phyloP scores from a whole-genome alignment of 2,329 filamentous ascomycete species.

The Fusarium mangiferae region DNA sequence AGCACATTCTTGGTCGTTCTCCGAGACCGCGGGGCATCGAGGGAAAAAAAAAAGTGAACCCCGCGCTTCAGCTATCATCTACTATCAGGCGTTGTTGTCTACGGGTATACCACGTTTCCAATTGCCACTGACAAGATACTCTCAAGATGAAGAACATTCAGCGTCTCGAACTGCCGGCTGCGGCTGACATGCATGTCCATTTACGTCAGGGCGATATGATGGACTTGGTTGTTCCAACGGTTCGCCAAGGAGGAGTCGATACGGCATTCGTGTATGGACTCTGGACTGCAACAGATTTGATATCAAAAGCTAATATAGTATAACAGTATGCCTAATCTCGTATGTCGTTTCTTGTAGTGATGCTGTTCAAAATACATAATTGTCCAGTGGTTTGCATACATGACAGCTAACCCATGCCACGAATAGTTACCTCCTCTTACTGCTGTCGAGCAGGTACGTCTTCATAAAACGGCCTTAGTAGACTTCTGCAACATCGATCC shows the following conservation, averaged over 20 bases:
- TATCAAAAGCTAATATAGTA: conserved; percentile 32
- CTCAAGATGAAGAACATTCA: conserved; percentile 41
- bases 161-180: conserved; percentile 66
- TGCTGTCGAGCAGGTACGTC: conserved; percentile 31
- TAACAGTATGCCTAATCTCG: conserved; percentile 68
- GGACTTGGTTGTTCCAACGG: conserved; percentile 62
- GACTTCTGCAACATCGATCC: too few relatives aligned
- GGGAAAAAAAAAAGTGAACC: conserved; percentile 32
- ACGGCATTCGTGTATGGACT: conserved; percentile 63
- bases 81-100: neutral
- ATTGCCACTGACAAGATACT: neutral
- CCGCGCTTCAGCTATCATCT: conserved; percentile 17
- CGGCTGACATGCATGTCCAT: conserved; percentile 78
- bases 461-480: neutral
- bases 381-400: neutral
- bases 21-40: conserved; percentile 10
- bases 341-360: conserved; percentile 44
- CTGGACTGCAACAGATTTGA: conserved; percentile 17
- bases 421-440: conserved; percentile 34
- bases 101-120: conserved; percentile 6
- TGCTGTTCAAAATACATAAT: neutral
- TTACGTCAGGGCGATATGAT: conserved; percentile 75
- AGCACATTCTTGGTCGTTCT: neutral
- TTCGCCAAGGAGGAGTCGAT: conserved; percentile 71
- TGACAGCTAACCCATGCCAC: conserved; percentile 1